Evolutionary conservation across 2,329 filamentous ascomycete genomes (phyloP).

Genomic region (Penicillium psychrosexuale): DNA sequence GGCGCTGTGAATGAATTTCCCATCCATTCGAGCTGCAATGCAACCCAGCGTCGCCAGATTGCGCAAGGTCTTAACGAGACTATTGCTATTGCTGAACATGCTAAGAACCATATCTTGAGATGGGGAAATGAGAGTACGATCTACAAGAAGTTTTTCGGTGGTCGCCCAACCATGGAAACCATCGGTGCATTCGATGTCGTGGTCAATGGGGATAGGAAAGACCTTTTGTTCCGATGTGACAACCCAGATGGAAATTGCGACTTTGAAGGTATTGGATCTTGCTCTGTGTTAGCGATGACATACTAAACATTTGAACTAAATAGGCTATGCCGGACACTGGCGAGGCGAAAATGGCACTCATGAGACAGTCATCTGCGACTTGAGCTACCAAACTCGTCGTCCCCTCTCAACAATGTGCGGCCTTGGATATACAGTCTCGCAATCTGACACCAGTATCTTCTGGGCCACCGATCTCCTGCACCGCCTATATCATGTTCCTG

Average conservation of each 20-base stretch:
- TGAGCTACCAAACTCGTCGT: constrained; percentile 58
- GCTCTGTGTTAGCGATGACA: neutral
- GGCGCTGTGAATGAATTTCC: constrained; percentile 44
- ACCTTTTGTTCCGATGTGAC: constrained; percentile 64
- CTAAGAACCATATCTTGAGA: constrained; percentile 55
- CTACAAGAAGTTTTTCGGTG: constrained; percentile 66
- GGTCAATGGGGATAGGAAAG: constrained; percentile 55
- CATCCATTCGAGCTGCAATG: constrained; percentile 66
- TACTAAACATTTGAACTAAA: neutral
- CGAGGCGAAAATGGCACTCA: constrained; percentile 61
- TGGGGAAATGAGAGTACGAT: constrained; percentile 56
- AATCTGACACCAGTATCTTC: constrained; percentile 57
- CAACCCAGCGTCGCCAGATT: constrained; percentile 58
- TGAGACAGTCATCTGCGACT: constrained; percentile 67
- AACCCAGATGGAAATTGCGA: constrained; percentile 64
- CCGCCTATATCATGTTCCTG: constrained; percentile 62
- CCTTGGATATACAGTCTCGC: constrained; percentile 60
- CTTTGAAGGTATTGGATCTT: constrained; percentile 40
- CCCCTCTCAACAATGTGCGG: constrained; percentile 60
- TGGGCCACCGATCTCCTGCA: constrained; percentile 67
- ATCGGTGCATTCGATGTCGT: constrained; percentile 63
- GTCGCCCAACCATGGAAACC: constrained; percentile 55
- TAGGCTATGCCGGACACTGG: constrained; percentile 67
- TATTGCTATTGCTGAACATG: constrained; percentile 57
- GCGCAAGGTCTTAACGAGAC: constrained; percentile 57